Percentiles rank a stretch among this genome's conserved stretches.
phyloP scores from a whole-genome alignment of 2,329 filamentous ascomycete species.

The Aspergillus sp. region DNA sequence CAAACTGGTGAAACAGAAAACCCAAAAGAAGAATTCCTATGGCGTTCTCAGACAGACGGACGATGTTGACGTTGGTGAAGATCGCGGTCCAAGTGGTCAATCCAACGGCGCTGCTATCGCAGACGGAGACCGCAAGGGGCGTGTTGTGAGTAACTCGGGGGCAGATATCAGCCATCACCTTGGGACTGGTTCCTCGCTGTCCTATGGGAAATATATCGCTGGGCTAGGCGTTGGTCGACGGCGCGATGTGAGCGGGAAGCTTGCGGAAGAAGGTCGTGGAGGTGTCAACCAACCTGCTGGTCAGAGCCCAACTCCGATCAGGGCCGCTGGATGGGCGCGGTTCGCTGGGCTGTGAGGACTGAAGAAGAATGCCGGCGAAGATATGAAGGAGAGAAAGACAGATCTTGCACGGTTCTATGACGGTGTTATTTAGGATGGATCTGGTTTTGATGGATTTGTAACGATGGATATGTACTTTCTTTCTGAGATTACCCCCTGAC shows the following conservation, averaged over 20 bases:
- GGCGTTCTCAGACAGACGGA: conserved; percentile 32
- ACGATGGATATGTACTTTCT: neutral
- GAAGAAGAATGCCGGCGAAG: neutral
- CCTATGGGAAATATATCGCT: conserved; percentile 43
- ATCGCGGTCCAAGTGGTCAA: conserved; percentile 12
- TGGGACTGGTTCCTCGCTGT: conserved; percentile 30
- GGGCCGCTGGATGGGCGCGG: conserved; percentile 46
- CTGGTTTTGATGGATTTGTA: conserved; percentile 10
- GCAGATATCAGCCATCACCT: conserved; percentile 30
- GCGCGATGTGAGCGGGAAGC: conserved; percentile 47
- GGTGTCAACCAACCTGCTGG: conserved; percentile 16
- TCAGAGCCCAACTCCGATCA: conserved; percentile 19
- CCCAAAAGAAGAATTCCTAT: conserved; percentile 33
- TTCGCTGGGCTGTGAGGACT: conserved; percentile 41
- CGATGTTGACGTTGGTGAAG: conserved; percentile 25
- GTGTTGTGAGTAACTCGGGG: conserved; percentile 44
- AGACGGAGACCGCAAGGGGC: conserved; percentile 41
- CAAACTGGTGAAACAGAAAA: conserved; percentile 32
- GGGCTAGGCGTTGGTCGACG: conserved; percentile 44
- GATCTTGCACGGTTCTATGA: neutral
- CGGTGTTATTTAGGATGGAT: conserved; percentile 6
- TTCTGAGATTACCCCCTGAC: neutral
- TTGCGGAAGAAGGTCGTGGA: conserved; percentile 45
- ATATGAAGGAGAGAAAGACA: neutral
- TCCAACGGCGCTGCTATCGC: conserved; percentile 10